Evolutionary conservation across 768 basidiomycete species (phyloP).

Genomic region (Suillus clintonianus): DNA sequence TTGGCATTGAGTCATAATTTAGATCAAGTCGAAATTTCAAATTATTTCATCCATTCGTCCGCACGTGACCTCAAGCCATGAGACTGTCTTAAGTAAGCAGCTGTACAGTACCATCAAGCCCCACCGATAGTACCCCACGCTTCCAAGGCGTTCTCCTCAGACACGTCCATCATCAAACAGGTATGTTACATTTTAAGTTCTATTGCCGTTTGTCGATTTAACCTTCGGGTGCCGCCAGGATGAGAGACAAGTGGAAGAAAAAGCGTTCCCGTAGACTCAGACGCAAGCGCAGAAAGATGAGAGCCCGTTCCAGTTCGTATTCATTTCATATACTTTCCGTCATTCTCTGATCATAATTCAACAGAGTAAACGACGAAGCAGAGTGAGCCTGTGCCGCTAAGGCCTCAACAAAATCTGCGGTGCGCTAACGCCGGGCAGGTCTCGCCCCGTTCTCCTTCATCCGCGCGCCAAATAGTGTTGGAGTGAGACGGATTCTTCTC

Average conservation of each 20-base stretch:
- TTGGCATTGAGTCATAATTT: no score
- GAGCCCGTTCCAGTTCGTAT: slow-evolving; percentile 87
- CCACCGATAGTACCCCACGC: slow-evolving; percentile 22
- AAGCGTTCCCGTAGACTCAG: slow-evolving; percentile 91
- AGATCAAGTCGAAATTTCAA: no score
- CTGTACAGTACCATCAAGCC: slow-evolving; percentile 39
- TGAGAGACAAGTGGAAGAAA: slow-evolving; percentile 99
- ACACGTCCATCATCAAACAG: slow-evolving; percentile 32
- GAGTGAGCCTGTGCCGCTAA: slow-evolving; percentile 30
- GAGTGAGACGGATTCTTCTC: slow-evolving; percentile 4
- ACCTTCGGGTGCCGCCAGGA: slow-evolving; percentile 39
- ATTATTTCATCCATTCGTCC: no score
- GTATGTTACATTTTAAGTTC: slow-evolving; percentile 15
- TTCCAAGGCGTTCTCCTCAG: slow-evolving; percentile 18
- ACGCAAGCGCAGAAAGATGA: slow-evolving; percentile 95
- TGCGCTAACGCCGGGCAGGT: slow-evolving; percentile 5
- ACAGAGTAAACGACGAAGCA: slow-evolving; percentile 38
- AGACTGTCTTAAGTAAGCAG: slow-evolving; percentile 24
- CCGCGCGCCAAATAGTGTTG: background rate
- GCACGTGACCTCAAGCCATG: slow-evolving; percentile 8
- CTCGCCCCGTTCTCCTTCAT: slow-evolving; percentile 3
- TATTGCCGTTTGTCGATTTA: background rate
- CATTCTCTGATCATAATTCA: background rate
- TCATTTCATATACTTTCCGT: background rate
- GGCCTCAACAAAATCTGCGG: slow-evolving; percentile 1